Conservation (phyloP, 2,329 filamentous ascomycete genomes). For the Nothophaeocryptopus gaeumannii region DNA sequence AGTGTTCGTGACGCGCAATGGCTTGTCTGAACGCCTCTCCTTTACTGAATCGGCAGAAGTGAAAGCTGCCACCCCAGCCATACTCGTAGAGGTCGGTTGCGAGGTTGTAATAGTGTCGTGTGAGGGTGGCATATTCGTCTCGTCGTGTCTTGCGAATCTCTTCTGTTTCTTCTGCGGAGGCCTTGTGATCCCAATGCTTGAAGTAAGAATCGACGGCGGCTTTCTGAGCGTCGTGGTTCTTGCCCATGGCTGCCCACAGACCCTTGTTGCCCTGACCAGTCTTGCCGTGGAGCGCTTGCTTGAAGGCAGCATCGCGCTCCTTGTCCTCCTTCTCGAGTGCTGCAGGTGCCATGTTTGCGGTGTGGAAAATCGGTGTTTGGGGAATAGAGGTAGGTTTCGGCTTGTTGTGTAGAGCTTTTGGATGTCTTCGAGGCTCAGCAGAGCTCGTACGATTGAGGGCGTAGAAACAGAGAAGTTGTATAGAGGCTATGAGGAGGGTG, state of each 20-base stretch:
- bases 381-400: neutral
- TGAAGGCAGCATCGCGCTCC: slow-evolving; percentile 65
- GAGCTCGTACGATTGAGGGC: neutral
- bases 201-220: slow-evolving; percentile 88
- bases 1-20: slow-evolving; percentile 96
- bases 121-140: slow-evolving; percentile 88
- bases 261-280: slow-evolving; percentile 73
- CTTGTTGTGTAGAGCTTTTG: neutral
- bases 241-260: slow-evolving; percentile 81
- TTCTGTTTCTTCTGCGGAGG: slow-evolving; percentile 73
- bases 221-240: slow-evolving; percentile 75
- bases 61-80: slow-evolving; percentile 93
- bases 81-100: slow-evolving; percentile 60
- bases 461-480: neutral
- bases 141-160: slow-evolving; percentile 72
- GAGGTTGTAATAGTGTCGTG: slow-evolving; percentile 67
- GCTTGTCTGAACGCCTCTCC: slow-evolving; percentile 87
- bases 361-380: slow-evolving; percentile 29
- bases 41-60: slow-evolving; percentile 90
- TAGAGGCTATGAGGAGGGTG: neutral
- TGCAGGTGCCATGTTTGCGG: slow-evolving; percentile 51
- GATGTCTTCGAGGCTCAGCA: neutral
- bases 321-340: slow-evolving; percentile 42
- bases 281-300: slow-evolving; percentile 74
- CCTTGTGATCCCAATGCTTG: slow-evolving; percentile 93